Conservation (phyloP, 2,329 filamentous ascomycete genomes). For the Claviceps maximensis region DNA sequence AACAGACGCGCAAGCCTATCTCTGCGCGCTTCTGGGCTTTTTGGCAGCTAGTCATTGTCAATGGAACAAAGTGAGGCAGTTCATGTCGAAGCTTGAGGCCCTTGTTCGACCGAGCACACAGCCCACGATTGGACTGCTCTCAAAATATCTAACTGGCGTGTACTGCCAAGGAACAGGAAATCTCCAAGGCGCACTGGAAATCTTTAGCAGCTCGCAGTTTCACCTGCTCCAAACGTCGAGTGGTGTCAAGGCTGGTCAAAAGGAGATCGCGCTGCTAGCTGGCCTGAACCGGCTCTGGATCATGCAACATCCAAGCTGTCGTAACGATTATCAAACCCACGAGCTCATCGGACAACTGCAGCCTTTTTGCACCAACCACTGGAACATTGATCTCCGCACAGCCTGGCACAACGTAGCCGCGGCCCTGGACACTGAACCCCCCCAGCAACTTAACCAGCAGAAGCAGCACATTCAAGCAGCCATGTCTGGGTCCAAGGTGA, state of each 20-base stretch:
- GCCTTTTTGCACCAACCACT: slow-evolving; percentile 53
- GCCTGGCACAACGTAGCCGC: slow-evolving; percentile 67
- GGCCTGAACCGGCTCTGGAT: slow-evolving; percentile 60
- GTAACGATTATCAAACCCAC: slow-evolving; percentile 44
- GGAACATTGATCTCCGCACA: slow-evolving; percentile 61
- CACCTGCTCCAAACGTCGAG: slow-evolving; percentile 23
- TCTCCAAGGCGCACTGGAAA: slow-evolving; percentile 50
- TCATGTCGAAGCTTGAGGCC: slow-evolving; percentile 38
- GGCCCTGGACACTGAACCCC: slow-evolving; percentile 48
- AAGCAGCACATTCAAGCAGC: slow-evolving; percentile 68
- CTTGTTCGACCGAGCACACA: slow-evolving; percentile 27
- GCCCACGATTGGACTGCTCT: slow-evolving; percentile 33
- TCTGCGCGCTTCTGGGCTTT: slow-evolving; percentile 59
- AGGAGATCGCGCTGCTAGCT: slow-evolving; percentile 53
- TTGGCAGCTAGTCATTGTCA: slow-evolving; percentile 57
- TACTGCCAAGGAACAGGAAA: slow-evolving; percentile 68
- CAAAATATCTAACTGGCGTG: slow-evolving; percentile 60
- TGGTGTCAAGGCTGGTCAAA: slow-evolving; percentile 37
- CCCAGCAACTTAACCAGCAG: slow-evolving; percentile 56
- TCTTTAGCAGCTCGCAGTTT: slow-evolving; percentile 53
- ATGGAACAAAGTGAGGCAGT: slow-evolving; percentile 50
- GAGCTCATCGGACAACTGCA: slow-evolving; percentile 53
- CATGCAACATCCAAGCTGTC: slow-evolving; percentile 47
- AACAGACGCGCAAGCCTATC: slow-evolving; percentile 50
- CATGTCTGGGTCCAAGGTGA: slow-evolving; percentile 53